Evolutionary conservation across 2,329 filamentous ascomycete genomes (phyloP).

Genomic region (Aspergillus melleus): DNA sequence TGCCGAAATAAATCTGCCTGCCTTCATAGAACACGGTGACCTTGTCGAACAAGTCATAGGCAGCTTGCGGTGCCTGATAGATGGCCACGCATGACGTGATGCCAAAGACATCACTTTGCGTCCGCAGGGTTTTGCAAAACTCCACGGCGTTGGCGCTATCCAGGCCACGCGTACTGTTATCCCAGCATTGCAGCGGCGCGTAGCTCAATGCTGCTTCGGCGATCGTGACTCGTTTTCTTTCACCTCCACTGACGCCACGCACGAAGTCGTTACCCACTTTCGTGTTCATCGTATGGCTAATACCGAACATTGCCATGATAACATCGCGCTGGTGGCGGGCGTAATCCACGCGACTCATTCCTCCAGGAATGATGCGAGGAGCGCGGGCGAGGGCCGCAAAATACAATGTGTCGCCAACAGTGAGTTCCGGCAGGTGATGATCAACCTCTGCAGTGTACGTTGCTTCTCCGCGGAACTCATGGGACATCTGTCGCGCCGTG

Average conservation of each 20-base stretch:
- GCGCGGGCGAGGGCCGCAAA: constrained; percentile 13
- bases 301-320: constrained; percentile 11
- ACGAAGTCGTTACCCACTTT: constrained; percentile 9
- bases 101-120: constrained; percentile 44
- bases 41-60: constrained; percentile 56
- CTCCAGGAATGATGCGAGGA: constrained; percentile 6
- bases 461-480: constrained; percentile 61
- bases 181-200: constrained; percentile 6
- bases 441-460: constrained; percentile 62
- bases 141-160: constrained; percentile 53
- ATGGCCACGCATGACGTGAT: constrained; percentile 50
- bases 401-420: constrained; percentile 6
- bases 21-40: constrained; percentile 62
- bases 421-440: constrained; percentile 1
- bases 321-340: constrained; percentile 9
- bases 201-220: constrained; percentile 5
- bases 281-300: constrained; percentile 8
- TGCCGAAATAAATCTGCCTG: constrained; percentile 49
- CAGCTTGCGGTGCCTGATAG: constrained; percentile 49
- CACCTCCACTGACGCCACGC: constrained; percentile 11
- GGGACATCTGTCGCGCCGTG: constrained; percentile 1
- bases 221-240: constrained; percentile 11
- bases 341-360: constrained; percentile 1
- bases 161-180: constrained; percentile 38
- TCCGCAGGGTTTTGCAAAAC: constrained; percentile 49